A percentile compares a stretch with the other conserved stretches of the same genome.
These are phyloP conservation scores for Termitomyces sp. DNA, from an alignment of 1,284 basidiomycete genomes.

Conservation along the genomic window DNA sequence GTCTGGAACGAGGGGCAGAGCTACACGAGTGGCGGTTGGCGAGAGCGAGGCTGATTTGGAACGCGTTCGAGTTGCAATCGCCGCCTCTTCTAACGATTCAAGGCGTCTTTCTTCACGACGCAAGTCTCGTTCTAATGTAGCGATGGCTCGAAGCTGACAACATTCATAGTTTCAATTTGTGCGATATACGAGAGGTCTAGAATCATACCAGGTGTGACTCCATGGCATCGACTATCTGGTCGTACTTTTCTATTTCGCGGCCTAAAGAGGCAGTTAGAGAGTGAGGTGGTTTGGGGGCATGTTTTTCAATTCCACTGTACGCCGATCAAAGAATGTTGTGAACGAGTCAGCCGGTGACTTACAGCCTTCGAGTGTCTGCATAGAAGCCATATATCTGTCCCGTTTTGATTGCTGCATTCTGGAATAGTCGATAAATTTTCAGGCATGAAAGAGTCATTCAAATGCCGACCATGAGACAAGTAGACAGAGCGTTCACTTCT, in stretches of 20 bases:
- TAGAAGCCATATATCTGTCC: constrained; percentile 68
- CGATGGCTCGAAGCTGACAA: constrained; percentile 59
- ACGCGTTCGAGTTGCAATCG: constrained; percentile 20
- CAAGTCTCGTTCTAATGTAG: constrained; percentile 64
- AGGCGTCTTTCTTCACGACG: constrained; percentile 53
- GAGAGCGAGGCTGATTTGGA: constrained; percentile 27
- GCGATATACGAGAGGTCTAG: background rate
- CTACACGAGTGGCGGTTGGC: constrained; percentile 23
- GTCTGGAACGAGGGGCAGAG: constrained; percentile 23
- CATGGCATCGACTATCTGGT: constrained; percentile 70
- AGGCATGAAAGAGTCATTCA: background rate
- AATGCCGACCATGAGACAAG: constrained; percentile 49
- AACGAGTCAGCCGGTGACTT: constrained; percentile 21
- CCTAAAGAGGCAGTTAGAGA: constrained; percentile 60
- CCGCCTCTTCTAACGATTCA: constrained; percentile 41
- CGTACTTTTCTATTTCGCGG: constrained; percentile 68
- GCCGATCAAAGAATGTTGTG: background rate
- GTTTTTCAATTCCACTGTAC: constrained; percentile 50
- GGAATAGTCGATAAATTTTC: background rate
- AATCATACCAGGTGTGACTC: constrained; percentile 60
- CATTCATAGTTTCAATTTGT: constrained; percentile 1
- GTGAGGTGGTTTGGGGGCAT: constrained; percentile 59
- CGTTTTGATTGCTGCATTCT: constrained; percentile 66
- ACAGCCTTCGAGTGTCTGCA: constrained; percentile 60
- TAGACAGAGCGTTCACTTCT: constrained; percentile 53